Percentiles rank a stretch among this genome's conserved stretches.
Evolutionary conservation across 148 eudicot species (phyloP).

Genomic region (Diospyros lotus): DNA sequence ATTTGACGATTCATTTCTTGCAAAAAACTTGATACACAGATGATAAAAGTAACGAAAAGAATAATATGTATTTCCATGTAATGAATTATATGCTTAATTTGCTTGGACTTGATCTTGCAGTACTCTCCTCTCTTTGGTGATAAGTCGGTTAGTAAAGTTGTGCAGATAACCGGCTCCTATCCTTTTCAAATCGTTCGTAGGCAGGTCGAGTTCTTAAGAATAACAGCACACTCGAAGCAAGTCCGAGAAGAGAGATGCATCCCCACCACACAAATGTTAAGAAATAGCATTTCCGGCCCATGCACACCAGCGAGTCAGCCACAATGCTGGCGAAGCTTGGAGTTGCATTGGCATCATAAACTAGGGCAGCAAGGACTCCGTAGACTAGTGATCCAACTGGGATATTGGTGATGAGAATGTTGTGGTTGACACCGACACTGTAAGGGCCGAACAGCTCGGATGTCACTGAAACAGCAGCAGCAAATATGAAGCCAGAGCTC

Average conservation of each 20-base stretch:
- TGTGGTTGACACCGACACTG: conserved; percentile 82
- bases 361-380: conserved; percentile 65
- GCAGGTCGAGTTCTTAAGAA: conserved; percentile 70
- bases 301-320: conserved; percentile 43
- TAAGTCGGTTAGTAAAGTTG: conserved; percentile 11
- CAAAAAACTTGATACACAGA: too few relatives aligned
- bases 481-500: conserved; percentile 86
- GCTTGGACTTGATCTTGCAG: too few relatives aligned
- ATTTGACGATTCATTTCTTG: too few relatives aligned
- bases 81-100: too few relatives aligned
- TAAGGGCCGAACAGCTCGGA: conserved; percentile 84
- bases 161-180: conserved; percentile 25
- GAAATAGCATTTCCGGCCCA: conserved; percentile 72
- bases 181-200: conserved; percentile 61
- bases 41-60: too few relatives aligned
- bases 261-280: conserved; percentile 81
- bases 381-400: conserved; percentile 77
- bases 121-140: too few relatives aligned
- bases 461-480: conserved; percentile 84
- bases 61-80: too few relatives aligned
- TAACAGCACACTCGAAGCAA: conserved; percentile 51
- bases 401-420: conserved; percentile 85
- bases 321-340: conserved; percentile 8
- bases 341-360: conserved; percentile 52
- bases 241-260: conserved; percentile 54